Percentiles rank a stretch among this genome's conserved stretches.
phyloP scores from a whole-genome alignment of 441 rosid genomes.

The Pelargonium fulgidum region DNA sequence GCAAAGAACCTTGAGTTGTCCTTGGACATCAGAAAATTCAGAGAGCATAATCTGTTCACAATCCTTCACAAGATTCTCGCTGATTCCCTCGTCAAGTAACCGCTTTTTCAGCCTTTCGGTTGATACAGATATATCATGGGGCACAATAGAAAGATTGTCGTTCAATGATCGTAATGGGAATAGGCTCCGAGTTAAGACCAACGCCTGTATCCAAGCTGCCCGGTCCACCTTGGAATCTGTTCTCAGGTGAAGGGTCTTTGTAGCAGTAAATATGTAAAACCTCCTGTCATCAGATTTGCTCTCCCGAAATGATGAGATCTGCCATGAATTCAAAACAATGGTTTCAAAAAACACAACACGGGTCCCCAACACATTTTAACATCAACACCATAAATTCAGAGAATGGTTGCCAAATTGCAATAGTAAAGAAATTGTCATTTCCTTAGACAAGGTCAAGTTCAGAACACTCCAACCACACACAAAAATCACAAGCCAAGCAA shows the following conservation, averaged over 20 bases:
- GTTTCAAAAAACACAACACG: slow-evolving; percentile 1
- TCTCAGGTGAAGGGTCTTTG: slow-evolving; percentile 88
- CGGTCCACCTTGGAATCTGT: slow-evolving; percentile 76
- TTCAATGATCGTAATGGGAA: slow-evolving; percentile 50
- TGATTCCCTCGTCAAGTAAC: slow-evolving; percentile 56
- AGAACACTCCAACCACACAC: too few species aligned
- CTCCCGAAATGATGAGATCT: slow-evolving; percentile 94
- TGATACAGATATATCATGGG: slow-evolving; percentile 57
- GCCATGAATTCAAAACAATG: slow-evolving; percentile 26
- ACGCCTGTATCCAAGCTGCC: slow-evolving; percentile 87
- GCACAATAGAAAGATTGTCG: slow-evolving; percentile 45
- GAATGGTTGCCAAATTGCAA: too few species aligned
- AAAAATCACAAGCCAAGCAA: too few species aligned
- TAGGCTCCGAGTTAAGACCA: slow-evolving; percentile 57
- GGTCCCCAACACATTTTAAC: background rate
- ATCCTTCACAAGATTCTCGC: slow-evolving; percentile 61
- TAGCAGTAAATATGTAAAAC: slow-evolving; percentile 85
- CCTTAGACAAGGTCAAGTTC: too few species aligned
- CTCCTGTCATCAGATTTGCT: slow-evolving; percentile 88
- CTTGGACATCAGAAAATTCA: slow-evolving; percentile 70
- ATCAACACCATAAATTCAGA: background rate
- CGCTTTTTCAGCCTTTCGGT: slow-evolving; percentile 61
- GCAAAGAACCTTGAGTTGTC: slow-evolving; percentile 53
- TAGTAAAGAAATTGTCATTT: too few species aligned
- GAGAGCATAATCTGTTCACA: slow-evolving; percentile 82